Conservation (phyloP, 2,329 filamentous ascomycete genomes). For the Daldinia sp. region DNA sequence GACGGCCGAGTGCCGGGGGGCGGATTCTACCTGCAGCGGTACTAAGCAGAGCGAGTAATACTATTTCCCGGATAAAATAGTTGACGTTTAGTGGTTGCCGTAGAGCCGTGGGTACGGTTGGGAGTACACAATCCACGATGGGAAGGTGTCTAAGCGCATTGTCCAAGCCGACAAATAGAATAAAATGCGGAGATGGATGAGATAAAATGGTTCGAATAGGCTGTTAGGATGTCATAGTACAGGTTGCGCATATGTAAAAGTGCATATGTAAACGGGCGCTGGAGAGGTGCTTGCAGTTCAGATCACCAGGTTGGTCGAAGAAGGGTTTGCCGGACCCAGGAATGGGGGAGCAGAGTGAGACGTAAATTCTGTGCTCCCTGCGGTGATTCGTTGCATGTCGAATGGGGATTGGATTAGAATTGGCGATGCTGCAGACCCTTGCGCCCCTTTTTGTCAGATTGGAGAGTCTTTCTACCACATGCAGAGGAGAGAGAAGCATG, state of each 20-base stretch:
- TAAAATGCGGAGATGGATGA: background rate
- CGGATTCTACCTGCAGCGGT: slow-evolving; percentile 1
- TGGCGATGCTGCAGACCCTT: slow-evolving; percentile 31
- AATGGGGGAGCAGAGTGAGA: background rate
- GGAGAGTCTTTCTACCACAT: slow-evolving; percentile 21
- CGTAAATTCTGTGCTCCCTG: slow-evolving; percentile 20
- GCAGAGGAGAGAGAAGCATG: slow-evolving; percentile 20
- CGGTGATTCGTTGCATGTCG: slow-evolving; percentile 36
- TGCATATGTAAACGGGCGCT: background rate
- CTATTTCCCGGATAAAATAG: slow-evolving; percentile 32
- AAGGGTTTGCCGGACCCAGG: slow-evolving; percentile 11
- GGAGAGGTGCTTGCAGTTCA: slow-evolving; percentile 4
- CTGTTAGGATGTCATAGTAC: slow-evolving; percentile 10
- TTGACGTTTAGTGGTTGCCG: slow-evolving; percentile 5
- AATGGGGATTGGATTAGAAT: slow-evolving; percentile 33
- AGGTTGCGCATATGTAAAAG: slow-evolving; percentile 1
- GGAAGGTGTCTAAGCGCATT: slow-evolving; percentile 3
- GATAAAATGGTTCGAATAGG: slow-evolving; percentile 3
- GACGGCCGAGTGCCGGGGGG: background rate
- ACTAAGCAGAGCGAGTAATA: slow-evolving; percentile 19
- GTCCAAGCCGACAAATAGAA: slow-evolving; percentile 13
- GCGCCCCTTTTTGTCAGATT: slow-evolving; percentile 29
- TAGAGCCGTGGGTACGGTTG: slow-evolving; percentile 15
- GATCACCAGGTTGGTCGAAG: slow-evolving; percentile 5
- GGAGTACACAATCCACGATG: slow-evolving; percentile 15